phyloP scores from a whole-genome alignment of 306 rosid species.

The Dalbergia oliveri region DNA sequence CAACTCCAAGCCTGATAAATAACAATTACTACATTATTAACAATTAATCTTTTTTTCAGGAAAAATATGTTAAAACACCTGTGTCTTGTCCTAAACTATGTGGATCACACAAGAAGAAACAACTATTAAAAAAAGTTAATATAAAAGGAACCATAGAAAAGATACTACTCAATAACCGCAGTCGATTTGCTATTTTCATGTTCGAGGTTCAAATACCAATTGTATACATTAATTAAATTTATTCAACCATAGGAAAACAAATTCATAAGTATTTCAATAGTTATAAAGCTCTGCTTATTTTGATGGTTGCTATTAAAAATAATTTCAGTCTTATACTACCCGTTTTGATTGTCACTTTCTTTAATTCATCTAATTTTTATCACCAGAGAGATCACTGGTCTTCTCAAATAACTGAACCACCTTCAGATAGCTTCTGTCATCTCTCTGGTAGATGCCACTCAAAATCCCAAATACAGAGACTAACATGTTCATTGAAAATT shows the following conservation, averaged over 20 bases:
- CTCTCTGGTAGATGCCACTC: neutral
- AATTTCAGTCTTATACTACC: too few species aligned
- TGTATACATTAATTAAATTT: constrained; percentile 1
- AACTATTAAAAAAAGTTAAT: neutral
- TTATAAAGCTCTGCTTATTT: too few species aligned
- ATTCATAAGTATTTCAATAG: neutral
- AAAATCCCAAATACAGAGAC: neutral
- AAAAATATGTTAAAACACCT: neutral
- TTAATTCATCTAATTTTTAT: too few species aligned
- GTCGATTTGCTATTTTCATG: neutral
- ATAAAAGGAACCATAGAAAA: neutral
- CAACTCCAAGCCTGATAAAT: constrained; percentile 70
- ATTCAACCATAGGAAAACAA: neutral
- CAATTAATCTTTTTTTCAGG: neutral
- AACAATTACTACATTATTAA: constrained; percentile 16
- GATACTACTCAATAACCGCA: neutral
- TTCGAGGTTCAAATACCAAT: neutral
- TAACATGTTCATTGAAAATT: neutral
- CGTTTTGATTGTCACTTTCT: too few species aligned
- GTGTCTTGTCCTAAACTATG: neutral
- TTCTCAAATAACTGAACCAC: neutral
- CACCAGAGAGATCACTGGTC: neutral
- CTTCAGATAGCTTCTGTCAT: neutral
- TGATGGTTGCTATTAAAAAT: too few species aligned
- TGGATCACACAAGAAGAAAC: constrained; percentile 8